Percentiles rank a stretch among this genome's conserved stretches.
These are phyloP conservation scores for Phytophthora cryptogea DNA, from an alignment of 352 stramenopile species.

Conservation along the genomic window DNA sequence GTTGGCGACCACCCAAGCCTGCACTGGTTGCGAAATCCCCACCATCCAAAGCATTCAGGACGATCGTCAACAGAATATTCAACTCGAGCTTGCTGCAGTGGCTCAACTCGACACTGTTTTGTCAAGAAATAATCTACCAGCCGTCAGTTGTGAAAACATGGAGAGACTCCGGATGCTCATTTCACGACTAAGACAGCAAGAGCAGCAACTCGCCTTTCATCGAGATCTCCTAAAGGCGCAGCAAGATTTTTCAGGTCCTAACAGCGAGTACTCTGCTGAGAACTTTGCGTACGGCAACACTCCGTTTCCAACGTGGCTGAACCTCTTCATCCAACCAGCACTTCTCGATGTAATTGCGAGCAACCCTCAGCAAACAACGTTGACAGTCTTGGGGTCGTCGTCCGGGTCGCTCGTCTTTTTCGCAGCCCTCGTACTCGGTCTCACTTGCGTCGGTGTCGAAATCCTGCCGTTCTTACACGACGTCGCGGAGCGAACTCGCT, in stretches of 20 bases:
- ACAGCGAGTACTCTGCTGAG: slow-evolving; percentile 36
- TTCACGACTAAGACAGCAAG: slow-evolving; percentile 25
- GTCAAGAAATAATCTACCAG: slow-evolving; percentile 8
- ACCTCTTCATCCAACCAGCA: slow-evolving; percentile 27
- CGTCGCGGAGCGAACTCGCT: slow-evolving; percentile 23
- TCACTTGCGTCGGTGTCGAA: slow-evolving; percentile 47
- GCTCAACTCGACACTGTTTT: slow-evolving; percentile 18
- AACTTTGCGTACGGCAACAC: slow-evolving; percentile 71
- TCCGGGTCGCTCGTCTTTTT: slow-evolving; percentile 62
- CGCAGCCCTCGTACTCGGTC: slow-evolving; percentile 33
- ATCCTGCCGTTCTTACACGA: slow-evolving; percentile 53
- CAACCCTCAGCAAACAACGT: not conserved
- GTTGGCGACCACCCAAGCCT: slow-evolving; percentile 11
- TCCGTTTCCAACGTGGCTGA: slow-evolving; percentile 50
- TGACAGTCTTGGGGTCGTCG: slow-evolving; percentile 61
- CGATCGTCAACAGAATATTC: slow-evolving; percentile 3
- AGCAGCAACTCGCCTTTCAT: slow-evolving; percentile 46
- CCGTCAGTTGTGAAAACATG: not conserved
- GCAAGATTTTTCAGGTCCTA: slow-evolving; percentile 11
- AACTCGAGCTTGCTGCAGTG: slow-evolving; percentile 24
- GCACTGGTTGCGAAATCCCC: slow-evolving; percentile 13
- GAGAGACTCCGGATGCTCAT: slow-evolving; percentile 23
- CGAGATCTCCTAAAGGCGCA: slow-evolving; percentile 30
- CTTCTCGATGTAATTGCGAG: slow-evolving; percentile 19
- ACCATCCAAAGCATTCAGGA: slow-evolving; percentile 21